Conservation (phyloP, 805 yeast species). For the Candida maltosa region DNA sequence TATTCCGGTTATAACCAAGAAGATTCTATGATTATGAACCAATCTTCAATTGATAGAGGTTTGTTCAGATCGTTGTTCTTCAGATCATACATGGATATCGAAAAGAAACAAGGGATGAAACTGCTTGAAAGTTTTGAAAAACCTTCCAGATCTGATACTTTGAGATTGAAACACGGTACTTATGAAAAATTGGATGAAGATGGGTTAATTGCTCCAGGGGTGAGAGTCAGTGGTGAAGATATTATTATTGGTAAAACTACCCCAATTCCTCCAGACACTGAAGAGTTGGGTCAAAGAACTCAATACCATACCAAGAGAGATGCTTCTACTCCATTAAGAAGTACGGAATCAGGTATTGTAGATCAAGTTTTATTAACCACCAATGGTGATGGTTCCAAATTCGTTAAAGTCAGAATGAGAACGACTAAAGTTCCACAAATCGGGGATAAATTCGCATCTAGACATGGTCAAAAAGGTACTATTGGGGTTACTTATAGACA, state of each 20-base stretch:
- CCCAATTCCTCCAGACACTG: conserved; percentile 98
- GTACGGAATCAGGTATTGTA: conserved; percentile 96
- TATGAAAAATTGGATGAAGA: conserved; percentile 98
- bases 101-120: conserved; percentile 96
- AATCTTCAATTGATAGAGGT: conserved; percentile 95
- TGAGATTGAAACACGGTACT: conserved; percentile 95
- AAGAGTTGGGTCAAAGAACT: conserved; percentile 97
- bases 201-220: conserved; percentile 97
- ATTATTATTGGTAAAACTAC: conserved; percentile 98
- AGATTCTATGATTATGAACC: conserved; percentile 99
- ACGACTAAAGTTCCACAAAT: conserved; percentile 98
- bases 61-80: conserved; percentile 92
- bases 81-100: conserved; percentile 98
- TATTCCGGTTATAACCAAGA: conserved; percentile 98
- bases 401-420: conserved; percentile 97
- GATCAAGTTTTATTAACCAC: conserved; percentile 97
- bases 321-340: conserved; percentile 95
- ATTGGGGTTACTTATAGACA: conserved; percentile 98
- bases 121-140: conserved; percentile 97
- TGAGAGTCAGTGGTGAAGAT: conserved; percentile 98
- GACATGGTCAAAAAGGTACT: conserved; percentile 99
- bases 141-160: conserved; percentile 91
- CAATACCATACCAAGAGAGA: conserved; percentile 98
- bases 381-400: conserved; percentile 96
- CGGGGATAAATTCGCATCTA: conserved; percentile 98